Evolutionary conservation across 805 yeast species (phyloP).

Genomic region (Saccharomyces mikatae): DNA sequence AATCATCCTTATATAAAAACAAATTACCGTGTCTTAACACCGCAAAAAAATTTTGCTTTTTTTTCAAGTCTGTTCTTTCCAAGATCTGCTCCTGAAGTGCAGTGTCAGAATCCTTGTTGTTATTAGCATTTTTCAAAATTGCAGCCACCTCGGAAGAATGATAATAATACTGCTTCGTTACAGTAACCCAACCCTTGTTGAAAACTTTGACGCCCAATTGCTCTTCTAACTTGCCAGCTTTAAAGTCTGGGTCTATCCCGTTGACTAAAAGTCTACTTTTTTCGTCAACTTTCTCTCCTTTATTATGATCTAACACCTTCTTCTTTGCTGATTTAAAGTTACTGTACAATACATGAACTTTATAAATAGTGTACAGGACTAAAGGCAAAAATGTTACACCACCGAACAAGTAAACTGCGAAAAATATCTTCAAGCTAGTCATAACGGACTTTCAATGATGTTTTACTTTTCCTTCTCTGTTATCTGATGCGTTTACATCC

Average conservation of each 20-base stretch:
- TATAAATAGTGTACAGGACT: conserved; percentile 27
- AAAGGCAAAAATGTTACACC: conserved; percentile 76
- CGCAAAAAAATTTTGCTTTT: conserved; percentile 54
- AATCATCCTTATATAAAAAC: conserved; percentile 69
- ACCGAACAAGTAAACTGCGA: conserved; percentile 57
- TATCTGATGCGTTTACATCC: neutral
- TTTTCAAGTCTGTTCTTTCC: conserved; percentile 30
- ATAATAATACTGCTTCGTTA: conserved; percentile 68
- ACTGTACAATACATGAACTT: conserved; percentile 34
- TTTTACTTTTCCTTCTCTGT: neutral
- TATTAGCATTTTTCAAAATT: conserved; percentile 1
- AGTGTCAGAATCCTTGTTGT: conserved; percentile 5
- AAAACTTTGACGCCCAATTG: conserved; percentile 53
- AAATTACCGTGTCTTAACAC: conserved; percentile 81
- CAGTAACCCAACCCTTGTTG: conserved; percentile 72
- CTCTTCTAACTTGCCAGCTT: conserved; percentile 62
- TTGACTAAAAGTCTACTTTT: conserved; percentile 9
- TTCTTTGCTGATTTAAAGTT: neutral
- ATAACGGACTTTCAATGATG: conserved; percentile 4
- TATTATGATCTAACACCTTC: conserved; percentile 16
- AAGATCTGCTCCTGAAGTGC: conserved; percentile 9
- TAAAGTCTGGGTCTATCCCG: conserved; percentile 35
- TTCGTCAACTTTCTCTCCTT: conserved; percentile 21
- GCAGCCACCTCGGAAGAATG: conserved; percentile 33
- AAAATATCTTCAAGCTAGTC: conserved; percentile 27